Evolutionary conservation across 441 rosid species (phyloP), one percentile per base, ranked within the genome.

Genomic region (Erodium trifolium): DNA sequence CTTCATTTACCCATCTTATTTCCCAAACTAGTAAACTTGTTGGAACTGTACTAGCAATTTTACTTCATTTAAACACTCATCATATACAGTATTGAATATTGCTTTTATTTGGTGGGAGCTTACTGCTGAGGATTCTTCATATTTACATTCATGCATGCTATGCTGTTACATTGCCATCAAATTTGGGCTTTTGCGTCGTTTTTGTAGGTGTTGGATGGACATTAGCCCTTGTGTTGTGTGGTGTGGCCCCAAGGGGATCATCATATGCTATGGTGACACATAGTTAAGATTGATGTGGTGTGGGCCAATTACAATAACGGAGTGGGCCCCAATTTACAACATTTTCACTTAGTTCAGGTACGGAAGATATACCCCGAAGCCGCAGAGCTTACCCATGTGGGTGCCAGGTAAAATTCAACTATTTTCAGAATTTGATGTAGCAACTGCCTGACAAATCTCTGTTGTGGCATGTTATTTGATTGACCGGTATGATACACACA

Each of bases 91-190:
- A 3, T 60, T 45, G 60, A 49, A 43, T 8, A 23, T 7, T 39
- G 68, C 49, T 60, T 41, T 67, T 47, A 39, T 63, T 67, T 35
- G 53, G 53, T 49, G 63, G 41, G 63, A 67, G 29, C 68, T 68
- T 31, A 71, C 18, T 66, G 17, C 17, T 11, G 63, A 71, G 70
- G 49, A 63, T 4, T 14, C 60, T 53, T 3, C 6, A 16, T 4
- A 13, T 59, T 18, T 59, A 57, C 63, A 2, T 9, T 49, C 63
- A 53, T 55, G 47, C n/a, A 35, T 18, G 14, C 2, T 43, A 43
- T 43, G 64, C 10, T 19, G 34, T 9, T 59, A 18, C 72, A 53
- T 17, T 6, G 59, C 55, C 35, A 34, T 53, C 18, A 65, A 70
- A 63, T 65, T 35, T 18, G 31, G 67, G n/a, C 47, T 27, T 5